Evolutionary conservation across 2,329 filamentous ascomycete genomes (phyloP), one percentile per base, ranked within the genome.

Genomic region (Fusarium decemcellulare): DNA sequence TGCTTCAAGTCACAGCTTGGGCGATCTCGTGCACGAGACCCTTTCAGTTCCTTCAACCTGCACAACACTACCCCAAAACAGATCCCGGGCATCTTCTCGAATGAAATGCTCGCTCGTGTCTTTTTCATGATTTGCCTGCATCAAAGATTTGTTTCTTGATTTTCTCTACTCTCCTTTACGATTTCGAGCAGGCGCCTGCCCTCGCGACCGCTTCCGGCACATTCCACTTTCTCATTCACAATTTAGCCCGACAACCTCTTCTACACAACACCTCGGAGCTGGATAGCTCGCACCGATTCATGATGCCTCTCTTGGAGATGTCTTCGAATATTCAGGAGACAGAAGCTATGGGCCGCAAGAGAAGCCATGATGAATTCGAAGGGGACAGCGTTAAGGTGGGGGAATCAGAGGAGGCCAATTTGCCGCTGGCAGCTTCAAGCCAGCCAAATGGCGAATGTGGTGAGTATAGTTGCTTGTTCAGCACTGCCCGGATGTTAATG

Each of bases 231-330:
- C 23, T 23, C 23, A 23, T 43, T 30, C 32, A 27, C 16, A 32
- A 11, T 36, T 34, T 16, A 51, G 36, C 29, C 59, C 18, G 18
- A 34, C 40, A 16, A 36, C 30, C 18, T 34, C 42, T 46, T 51
- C 44, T 18, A 30, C 23, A 43, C 61, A 50, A 10, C 37, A 15
- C 29, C 46, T 29, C 58, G 10, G 46, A 65, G 60, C 53, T 48
- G 30, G 23, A n/a, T 37, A 51, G 51, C 66, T 59, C 65, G 2
- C 16, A 39, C 57, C 18, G 59, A 30, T 40, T 61, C 55, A 51
- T 60, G 66, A 87, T 87, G 85, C 82, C 86, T 74, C 78, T 88
- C 29, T 77, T 81, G 46, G 78, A 81, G 56, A 79, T 86, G 74
- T 84, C 85, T 16, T 76, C 81, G 12, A 87, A 87, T 65, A 79